Evolutionary conservation across 305 asterid species (phyloP), one percentile per base, ranked within the genome.

Genomic region (Rubia peregrina): DNA sequence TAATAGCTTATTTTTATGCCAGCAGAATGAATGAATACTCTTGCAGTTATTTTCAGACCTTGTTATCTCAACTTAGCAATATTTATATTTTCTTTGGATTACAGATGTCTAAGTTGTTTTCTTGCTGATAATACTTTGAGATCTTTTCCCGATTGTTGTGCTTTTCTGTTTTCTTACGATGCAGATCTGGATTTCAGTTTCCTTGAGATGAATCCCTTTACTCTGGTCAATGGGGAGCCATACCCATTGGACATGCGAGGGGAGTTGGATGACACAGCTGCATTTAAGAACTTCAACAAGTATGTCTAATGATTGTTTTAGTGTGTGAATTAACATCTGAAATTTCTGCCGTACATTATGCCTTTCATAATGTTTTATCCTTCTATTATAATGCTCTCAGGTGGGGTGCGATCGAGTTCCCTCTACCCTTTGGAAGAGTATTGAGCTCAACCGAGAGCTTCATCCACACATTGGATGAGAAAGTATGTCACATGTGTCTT

Each of bases 211-310:
- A 91, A 89, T 72, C 98, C 98, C 42, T 91, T 89, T 79, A 85
- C 98, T 14, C 81, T 91, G 79, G 85, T 89, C 75, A 78, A 86
- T 80, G 95, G 90, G 68, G 85, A 88, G 81, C 96, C 98, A 56
- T 86, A 79, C 73, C 96, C 96, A n/a, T 71, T 91, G 79, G 98
- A 91, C 76, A 91, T 91, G 98, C 84, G 98, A 60, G 98, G 98
- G 78, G 98, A 91, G 85, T 78, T 89, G 83, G 98, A 91, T 76
- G 98, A 91, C 79, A 91, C 98, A 57, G 96, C 96, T 41, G 89
- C 98, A 49, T 91, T 91, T 80, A 91, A 91, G 78, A 91, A 91
- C 82, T 91, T 91, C 75, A 86, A 86, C 73, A 91, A 89, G 98
- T 91, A 91, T 65, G 85, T 68, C 43, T 22, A n/a, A 64, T 40